These are phyloP conservation scores for Cicer bijugum DNA, from an alignment of 306 rosid genomes.

Conservation along the genomic window DNA sequence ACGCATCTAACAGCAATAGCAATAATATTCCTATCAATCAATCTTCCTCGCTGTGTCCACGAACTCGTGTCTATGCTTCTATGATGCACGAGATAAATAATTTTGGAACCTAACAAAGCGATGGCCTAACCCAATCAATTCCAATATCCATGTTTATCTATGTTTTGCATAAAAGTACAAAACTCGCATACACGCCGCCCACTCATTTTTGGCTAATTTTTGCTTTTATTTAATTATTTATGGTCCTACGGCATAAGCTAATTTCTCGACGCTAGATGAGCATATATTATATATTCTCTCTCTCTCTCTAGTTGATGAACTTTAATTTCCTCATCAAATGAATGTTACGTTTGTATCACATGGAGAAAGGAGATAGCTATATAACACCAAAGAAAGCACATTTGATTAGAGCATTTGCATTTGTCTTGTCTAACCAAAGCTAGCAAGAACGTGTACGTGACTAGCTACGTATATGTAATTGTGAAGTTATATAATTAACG, in stretches of 20 bases:
- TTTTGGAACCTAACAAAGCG: conserved; percentile 43
- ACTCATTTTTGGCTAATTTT: conserved; percentile 9
- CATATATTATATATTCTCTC: neutral
- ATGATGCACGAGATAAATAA: conserved; percentile 41
- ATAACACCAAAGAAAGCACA: neutral
- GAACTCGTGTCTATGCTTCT: conserved; percentile 22
- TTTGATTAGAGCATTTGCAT: neutral
- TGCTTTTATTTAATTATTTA: neutral
- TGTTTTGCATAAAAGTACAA: conserved; percentile 27
- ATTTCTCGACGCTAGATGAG: neutral
- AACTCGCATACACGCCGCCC: conserved; percentile 38
- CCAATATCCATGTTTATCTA: conserved; percentile 29
- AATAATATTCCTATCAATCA: conserved; percentile 33
- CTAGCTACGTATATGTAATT: neutral
- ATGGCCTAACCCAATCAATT: conserved; percentile 48
- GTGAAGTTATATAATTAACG: neutral
- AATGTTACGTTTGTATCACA: conserved; percentile 17
- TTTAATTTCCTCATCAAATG: conserved; percentile 15
- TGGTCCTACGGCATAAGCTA: conserved; percentile 12
- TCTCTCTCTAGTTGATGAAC: conserved; percentile 1
- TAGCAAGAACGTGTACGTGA: conserved; percentile 5
- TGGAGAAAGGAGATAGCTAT: conserved; percentile 14
- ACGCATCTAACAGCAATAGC: conserved; percentile 37
- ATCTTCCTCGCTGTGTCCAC: neutral
- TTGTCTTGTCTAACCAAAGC: conserved; percentile 30